Conservation (phyloP, 257 asterid genomes). For the Sherardia arvensis region DNA sequence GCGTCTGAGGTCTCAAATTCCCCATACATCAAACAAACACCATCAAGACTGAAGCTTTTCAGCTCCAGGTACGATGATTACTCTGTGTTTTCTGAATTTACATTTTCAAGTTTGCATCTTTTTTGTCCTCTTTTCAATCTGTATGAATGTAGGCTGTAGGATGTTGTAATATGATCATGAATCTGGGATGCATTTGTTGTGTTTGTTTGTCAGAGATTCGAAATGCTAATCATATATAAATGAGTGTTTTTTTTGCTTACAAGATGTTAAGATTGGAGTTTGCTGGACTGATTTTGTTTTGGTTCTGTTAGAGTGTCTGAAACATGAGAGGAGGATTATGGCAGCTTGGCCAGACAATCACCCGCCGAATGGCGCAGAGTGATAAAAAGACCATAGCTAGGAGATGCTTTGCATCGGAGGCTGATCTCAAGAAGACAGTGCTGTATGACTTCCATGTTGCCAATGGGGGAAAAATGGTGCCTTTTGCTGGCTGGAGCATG, state of each 20-base stretch:
- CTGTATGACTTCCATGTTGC: conserved; percentile 87
- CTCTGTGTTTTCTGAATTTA: neutral
- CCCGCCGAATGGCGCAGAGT: conserved; percentile 66
- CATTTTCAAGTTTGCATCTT: conserved; percentile 13
- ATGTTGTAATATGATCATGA: neutral
- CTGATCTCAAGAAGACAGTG: conserved; percentile 92
- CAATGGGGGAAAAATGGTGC: conserved; percentile 97
- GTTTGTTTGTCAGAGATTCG: neutral
- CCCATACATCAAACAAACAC: neutral
- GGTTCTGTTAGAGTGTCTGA: conserved; percentile 16
- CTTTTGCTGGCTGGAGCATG: conserved; percentile 99
- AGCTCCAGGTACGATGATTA: conserved; percentile 10
- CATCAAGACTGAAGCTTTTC: conserved; percentile 10
- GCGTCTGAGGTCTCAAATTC: conserved; percentile 14
- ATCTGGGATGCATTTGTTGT: conserved; percentile 3
- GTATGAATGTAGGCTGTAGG: neutral
- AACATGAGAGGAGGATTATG: conserved; percentile 97
- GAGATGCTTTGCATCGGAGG: conserved; percentile 82
- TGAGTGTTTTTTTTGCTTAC: conserved; percentile 16
- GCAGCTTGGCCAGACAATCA: conserved; percentile 93
- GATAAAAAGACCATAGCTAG: conserved; percentile 65
- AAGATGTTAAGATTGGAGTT: neutral
- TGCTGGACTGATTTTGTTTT: neutral
- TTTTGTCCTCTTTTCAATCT: neutral
- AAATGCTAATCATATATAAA: conserved; percentile 1